Evolutionary conservation across 2,329 filamentous ascomycete genomes (phyloP).

Genomic region (Hypoxylon sp.): DNA sequence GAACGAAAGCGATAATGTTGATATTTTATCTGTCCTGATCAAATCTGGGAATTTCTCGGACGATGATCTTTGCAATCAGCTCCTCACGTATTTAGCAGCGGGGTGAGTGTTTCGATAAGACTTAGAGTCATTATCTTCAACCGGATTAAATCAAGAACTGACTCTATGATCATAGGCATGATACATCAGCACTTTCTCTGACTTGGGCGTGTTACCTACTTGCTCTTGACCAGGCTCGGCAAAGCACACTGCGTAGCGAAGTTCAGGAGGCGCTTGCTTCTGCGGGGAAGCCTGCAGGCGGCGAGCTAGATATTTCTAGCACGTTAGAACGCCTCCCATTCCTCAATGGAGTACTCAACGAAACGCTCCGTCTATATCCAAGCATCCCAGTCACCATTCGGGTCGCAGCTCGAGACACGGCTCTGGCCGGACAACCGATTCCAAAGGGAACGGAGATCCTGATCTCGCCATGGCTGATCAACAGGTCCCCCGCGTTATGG

Average conservation of each 20-base stretch:
- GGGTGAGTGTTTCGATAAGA: slow-evolving; percentile 62
- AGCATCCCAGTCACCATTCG: slow-evolving; percentile 77
- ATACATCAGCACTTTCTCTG: slow-evolving; percentile 75
- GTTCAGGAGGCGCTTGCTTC: slow-evolving; percentile 65
- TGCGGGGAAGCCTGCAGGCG: slow-evolving; percentile 52
- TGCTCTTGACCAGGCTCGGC: slow-evolving; percentile 70
- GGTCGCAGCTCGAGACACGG: slow-evolving; percentile 69
- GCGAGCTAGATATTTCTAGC: slow-evolving; percentile 55
- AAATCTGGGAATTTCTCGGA: slow-evolving; percentile 68
- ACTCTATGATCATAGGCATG: slow-evolving; percentile 61
- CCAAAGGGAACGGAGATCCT: slow-evolving; percentile 76
- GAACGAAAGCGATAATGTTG: slow-evolving; percentile 64
- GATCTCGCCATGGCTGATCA: slow-evolving; percentile 72
- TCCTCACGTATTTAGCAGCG: slow-evolving; percentile 70
- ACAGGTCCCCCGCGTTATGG: slow-evolving; percentile 76
- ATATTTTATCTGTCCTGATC: slow-evolving; percentile 74
- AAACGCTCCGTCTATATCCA: slow-evolving; percentile 74
- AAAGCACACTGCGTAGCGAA: slow-evolving; percentile 73
- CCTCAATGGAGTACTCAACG: slow-evolving; percentile 78
- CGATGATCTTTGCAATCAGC: slow-evolving; percentile 66
- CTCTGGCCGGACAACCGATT: slow-evolving; percentile 70
- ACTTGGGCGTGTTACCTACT: slow-evolving; percentile 75
- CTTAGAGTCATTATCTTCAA: neutral
- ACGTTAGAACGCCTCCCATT: slow-evolving; percentile 76
- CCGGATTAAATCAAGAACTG: neutral